Evolutionary conservation across 2,329 filamentous ascomycete species (phyloP), one percentile per base, ranked within the genome.

Genomic region (Cadophora gregata): DNA sequence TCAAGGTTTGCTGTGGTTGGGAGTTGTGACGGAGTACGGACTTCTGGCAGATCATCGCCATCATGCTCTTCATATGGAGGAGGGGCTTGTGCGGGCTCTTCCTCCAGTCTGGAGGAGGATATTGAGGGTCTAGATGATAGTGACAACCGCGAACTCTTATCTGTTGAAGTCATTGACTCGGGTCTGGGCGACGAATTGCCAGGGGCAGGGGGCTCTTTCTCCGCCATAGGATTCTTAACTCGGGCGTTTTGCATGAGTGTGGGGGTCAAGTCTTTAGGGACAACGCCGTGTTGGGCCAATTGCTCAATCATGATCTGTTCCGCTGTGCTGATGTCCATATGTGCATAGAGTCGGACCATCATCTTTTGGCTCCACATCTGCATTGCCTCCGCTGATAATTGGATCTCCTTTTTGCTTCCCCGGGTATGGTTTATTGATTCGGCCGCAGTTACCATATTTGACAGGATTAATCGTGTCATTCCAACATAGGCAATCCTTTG

Each of bases 231-330:
- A 75, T 99, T 99, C 75, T 93, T 93, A 38, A 99, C 94, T 61
- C 93, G 87, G 14, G 96, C 88, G 78, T 98, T 99, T 69, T 93
- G 89, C 90, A 97, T 97, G 53, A 99, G 83, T 0, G 92, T 87
- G 0, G 92, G 90, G 0, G 93, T 94, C 66, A 99, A 82, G 77
- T 99, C 96, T 53, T 84, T 82, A 0, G 96, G 90, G 69, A 93
- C 84, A 7, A 99, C 93, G 4, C 95, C 96, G 79, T 99, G 96
- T 66, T 96, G 92, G 14, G 92, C 90, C 66, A 99, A 84, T 79
- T 99, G 96, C 80, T 99, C 96, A 72, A 99, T 97, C 96, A 99
- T 99, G 78, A 99, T 84, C 81, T 99, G 96, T 79, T 99, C 96
- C 16, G 87, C 90, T 25, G 90, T 83, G 75, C 90, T 93, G 75